Evolutionary conservation across 1,284 basidiomycete species (phyloP).

Genomic region (Golubevia sp.): DNA sequence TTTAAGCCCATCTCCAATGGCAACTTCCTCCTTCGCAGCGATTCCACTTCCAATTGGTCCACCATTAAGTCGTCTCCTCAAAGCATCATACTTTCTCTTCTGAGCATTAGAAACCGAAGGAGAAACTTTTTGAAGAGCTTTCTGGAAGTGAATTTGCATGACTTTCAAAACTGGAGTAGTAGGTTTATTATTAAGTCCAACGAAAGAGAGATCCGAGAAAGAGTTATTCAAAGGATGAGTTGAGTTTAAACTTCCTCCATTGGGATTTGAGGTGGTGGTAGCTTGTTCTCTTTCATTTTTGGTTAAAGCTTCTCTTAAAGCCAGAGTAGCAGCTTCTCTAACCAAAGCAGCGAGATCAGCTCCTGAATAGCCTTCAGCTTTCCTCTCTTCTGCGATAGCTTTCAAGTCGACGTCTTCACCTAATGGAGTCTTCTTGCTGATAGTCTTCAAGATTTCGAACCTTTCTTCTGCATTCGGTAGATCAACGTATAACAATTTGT

Average conservation of each 20-base stretch:
- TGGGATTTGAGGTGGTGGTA: background rate
- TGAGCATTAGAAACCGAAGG: slow-evolving; percentile 43
- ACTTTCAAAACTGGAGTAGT: slow-evolving; percentile 9
- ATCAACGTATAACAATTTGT: slow-evolving; percentile 96
- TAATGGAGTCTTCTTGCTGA: background rate
- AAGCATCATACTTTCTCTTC: slow-evolving; percentile 30
- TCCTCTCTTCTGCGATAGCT: slow-evolving; percentile 28
- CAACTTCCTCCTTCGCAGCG: background rate
- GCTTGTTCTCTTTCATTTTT: background rate
- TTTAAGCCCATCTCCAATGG: slow-evolving; percentile 7
- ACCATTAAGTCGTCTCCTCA: slow-evolving; percentile 14
- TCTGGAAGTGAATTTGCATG: slow-evolving; percentile 31
- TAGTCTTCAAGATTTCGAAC: slow-evolving; percentile 69
- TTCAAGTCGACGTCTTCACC: slow-evolving; percentile 26
- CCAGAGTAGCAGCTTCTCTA: slow-evolving; percentile 52
- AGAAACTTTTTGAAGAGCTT: slow-evolving; percentile 43
- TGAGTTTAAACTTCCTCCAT: background rate
- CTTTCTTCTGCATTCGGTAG: slow-evolving; percentile 78
- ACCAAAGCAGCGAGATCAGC: slow-evolving; percentile 56
- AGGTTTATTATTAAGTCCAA: background rate
- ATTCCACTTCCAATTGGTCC: slow-evolving; percentile 8
- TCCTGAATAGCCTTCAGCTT: slow-evolving; percentile 51
- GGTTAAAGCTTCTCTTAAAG: slow-evolving; percentile 26
- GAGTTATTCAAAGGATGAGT: background rate
- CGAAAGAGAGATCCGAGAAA: background rate